Conservation (phyloP, 1,284 basidiomycete genomes). For the Ceratobasidium theobromae region DNA sequence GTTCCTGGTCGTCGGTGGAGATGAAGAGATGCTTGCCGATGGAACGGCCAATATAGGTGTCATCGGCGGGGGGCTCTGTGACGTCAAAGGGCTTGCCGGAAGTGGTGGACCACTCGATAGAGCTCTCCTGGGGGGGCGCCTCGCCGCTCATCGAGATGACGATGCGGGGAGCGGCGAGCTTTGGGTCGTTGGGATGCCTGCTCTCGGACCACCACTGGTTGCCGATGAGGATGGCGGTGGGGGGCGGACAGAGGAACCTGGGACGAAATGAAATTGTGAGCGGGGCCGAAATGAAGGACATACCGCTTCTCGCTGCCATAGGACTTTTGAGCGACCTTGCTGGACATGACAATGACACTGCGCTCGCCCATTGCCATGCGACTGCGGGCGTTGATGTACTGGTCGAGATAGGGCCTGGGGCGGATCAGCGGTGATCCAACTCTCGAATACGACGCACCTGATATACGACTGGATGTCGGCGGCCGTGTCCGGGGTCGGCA, state of each 20-base stretch:
- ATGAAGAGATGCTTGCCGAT: constrained; percentile 91
- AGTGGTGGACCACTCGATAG: constrained; percentile 81
- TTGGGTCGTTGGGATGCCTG: constrained; percentile 69
- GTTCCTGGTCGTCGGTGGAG: constrained; percentile 78
- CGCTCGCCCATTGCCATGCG: constrained; percentile 89
- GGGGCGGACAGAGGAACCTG: constrained; percentile 92
- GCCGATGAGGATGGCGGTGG: constrained; percentile 91
- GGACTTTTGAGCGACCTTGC: constrained; percentile 94
- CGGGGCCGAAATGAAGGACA: constrained; percentile 35
- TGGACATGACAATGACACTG: constrained; percentile 93
- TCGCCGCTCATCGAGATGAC: constrained; percentile 92
- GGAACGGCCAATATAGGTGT: constrained; percentile 81
- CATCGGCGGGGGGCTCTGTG: constrained; percentile 67
- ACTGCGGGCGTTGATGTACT: constrained; percentile 83
- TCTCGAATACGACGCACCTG: constrained; percentile 52
- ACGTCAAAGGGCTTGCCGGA: constrained; percentile 81
- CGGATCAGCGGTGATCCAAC: constrained; percentile 3
- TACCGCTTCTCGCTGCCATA: constrained; percentile 94
- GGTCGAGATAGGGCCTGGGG: constrained; percentile 70
- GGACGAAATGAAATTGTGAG: constrained; percentile 16
- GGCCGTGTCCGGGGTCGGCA: constrained; percentile 44
- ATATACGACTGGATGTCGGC: constrained; percentile 78
- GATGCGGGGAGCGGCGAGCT: constrained; percentile 76
- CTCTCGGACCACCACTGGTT: constrained; percentile 89
- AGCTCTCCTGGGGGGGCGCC: constrained; percentile 75